These are phyloP conservation scores for Colletotrichum kahawae DNA, from an alignment of 2,329 filamentous ascomycete genomes.

Conservation along the genomic window DNA sequence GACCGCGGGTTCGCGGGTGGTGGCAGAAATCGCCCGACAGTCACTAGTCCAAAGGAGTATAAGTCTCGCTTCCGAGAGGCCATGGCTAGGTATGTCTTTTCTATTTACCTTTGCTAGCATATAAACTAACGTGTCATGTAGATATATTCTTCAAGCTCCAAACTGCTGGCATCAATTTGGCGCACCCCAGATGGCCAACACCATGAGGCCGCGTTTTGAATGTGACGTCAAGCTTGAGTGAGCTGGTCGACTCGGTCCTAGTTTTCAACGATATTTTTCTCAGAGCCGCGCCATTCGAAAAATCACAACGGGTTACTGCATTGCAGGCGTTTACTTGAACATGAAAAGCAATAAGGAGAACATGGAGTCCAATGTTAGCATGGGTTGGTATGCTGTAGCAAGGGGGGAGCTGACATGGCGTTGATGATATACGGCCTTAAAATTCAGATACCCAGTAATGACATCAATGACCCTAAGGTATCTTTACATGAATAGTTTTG, in stretches of 20 bases:
- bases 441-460: constrained; percentile 15
- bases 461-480: background rate
- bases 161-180: constrained; percentile 78
- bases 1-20: constrained; percentile 84
- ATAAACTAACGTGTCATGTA: constrained; percentile 28
- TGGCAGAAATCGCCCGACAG: constrained; percentile 84
- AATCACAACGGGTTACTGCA: background rate
- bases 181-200: constrained; percentile 25
- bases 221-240: constrained; percentile 8
- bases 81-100: constrained; percentile 80
- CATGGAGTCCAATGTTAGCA: background rate
- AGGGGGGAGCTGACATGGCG: background rate
- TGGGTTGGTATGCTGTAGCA: background rate
- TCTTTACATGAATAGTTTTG: background rate
- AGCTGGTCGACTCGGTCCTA: background rate
- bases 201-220: constrained; percentile 23
- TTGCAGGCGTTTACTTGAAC: background rate
- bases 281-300: background rate
- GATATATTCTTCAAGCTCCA: constrained; percentile 76
- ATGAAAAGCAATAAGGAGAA: background rate
- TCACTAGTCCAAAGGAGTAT: constrained; percentile 97
- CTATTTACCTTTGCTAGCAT: background rate
- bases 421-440: constrained; percentile 17
- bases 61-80: constrained; percentile 94
- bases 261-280: background rate